Evolutionary conservation across 2,329 filamentous ascomycete species (phyloP).

Genomic region (Dactylellina cionopaga): DNA sequence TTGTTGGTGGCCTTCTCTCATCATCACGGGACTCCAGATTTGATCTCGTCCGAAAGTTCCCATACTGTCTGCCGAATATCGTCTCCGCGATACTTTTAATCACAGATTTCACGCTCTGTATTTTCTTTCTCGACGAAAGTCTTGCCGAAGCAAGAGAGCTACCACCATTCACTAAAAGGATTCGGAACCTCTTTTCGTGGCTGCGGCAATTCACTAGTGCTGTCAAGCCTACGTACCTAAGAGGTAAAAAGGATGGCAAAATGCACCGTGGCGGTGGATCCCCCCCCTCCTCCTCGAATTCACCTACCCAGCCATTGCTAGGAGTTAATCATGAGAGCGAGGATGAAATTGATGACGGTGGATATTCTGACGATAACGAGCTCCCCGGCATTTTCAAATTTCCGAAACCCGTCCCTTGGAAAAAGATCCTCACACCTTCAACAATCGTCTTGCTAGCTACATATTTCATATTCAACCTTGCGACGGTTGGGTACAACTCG

Average conservation of each 20-base stretch:
- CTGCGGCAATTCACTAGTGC: constrained; percentile 71
- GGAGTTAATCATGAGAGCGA: not conserved
- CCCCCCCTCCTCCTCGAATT: no score
- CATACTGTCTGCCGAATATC: constrained; percentile 86
- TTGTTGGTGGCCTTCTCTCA: constrained; percentile 86
- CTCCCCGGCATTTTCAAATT: constrained; percentile 19
- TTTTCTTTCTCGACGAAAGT: constrained; percentile 88
- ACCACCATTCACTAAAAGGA: constrained; percentile 69
- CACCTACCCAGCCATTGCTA: constrained; percentile 22
- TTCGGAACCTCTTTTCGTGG: constrained; percentile 72
- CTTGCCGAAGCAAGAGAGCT: constrained; percentile 73
- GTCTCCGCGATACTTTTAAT: constrained; percentile 77
- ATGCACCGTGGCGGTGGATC: not conserved
- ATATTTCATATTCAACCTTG: constrained; percentile 91
- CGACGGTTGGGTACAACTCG: constrained; percentile 94
- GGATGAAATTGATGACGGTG: not conserved
- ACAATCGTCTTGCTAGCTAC: constrained; percentile 83
- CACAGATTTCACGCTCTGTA: constrained; percentile 76
- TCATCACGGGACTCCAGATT: constrained; percentile 65
- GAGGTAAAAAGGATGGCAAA: constrained; percentile 4
- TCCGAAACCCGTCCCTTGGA: constrained; percentile 41
- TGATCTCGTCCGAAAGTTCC: constrained; percentile 67
- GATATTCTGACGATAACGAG: constrained; percentile 25
- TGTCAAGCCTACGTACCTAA: constrained; percentile 23
- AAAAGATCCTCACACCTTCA: constrained; percentile 75